A percentile compares a stretch with the other conserved stretches of the same genome.
phyloP scores from a whole-genome alignment of 225 moss, liverwort and hornwort genomes.

The Anthoceros angustus region DNA sequence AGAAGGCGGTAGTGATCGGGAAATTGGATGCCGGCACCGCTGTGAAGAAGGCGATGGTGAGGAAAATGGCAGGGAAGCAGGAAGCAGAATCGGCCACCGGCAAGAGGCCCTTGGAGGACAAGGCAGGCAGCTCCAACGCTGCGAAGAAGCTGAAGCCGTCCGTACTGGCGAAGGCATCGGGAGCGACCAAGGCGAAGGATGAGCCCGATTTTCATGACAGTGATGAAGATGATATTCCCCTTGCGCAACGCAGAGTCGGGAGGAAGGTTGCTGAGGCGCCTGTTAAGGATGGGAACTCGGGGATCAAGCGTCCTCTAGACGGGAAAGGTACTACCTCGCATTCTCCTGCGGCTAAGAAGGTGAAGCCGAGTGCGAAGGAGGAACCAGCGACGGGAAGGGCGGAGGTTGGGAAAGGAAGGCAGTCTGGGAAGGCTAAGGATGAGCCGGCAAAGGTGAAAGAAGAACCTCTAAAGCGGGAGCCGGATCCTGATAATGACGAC shows the following conservation, averaged over 20 bases:
- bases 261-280: slow-evolving; percentile 24
- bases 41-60: slow-evolving; percentile 34
- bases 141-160: slow-evolving; percentile 16
- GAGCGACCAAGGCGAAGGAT: background rate
- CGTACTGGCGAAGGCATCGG: slow-evolving; percentile 3
- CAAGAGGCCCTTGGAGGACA: slow-evolving; percentile 18
- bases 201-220: background rate
- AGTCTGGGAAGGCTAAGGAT: slow-evolving; percentile 2
- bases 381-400: background rate
- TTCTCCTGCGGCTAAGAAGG: slow-evolving; percentile 33
- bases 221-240: background rate
- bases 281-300: slow-evolving; percentile 27
- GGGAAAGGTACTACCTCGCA: slow-evolving; percentile 4
- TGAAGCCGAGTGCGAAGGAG: slow-evolving; percentile 25
- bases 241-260: slow-evolving; percentile 9
- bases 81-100: slow-evolving; percentile 19
- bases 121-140: slow-evolving; percentile 14
- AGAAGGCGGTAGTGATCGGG: slow-evolving; percentile 19
- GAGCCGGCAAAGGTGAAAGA: slow-evolving; percentile 7
- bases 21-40: slow-evolving; percentile 21
- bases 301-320: background rate
- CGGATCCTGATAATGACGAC: slow-evolving; percentile 16
- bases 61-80: slow-evolving; percentile 11
- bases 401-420: background rate
- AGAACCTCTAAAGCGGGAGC: background rate